Evolutionary conservation across 2,329 filamentous ascomycete species (phyloP), one percentile per base, ranked within the genome.

Genomic region (Aspergillus sp.): DNA sequence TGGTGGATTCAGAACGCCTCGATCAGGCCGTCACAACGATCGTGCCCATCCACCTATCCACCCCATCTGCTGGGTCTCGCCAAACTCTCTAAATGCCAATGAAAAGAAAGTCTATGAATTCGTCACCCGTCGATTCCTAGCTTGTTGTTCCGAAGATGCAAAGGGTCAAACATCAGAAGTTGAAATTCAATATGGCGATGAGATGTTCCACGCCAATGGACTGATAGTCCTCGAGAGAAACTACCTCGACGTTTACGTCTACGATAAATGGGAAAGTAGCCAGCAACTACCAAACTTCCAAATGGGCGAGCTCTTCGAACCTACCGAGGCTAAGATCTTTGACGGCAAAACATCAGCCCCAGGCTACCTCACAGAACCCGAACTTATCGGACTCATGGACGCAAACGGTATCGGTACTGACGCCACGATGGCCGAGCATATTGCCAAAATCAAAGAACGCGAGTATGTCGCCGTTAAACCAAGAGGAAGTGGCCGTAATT

Each of bases 361-460:
- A 0, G 81, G 78, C 19, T 96, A 95, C 62, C 76, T 98, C 28
- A 97, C 93, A 0, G 93, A 98, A 63, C 90, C 93, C 0, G 93
- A 98, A 62, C 75, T 98, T 27, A 95, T 98, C 61, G 86, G 86
- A 3, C 78, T 98, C 8, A 98, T 98, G 93, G 93, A 98, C 69
- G 90, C 89, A 36, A 98, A 98, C 62, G 93, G 93, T 2, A 98
- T 98, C 51, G 93, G 93, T 9, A 98, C 93, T 7, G 93, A 98
- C 70, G 93, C 93, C 6, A 98, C 93, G 1, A 98, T 98, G 93
- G 93, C 93, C 0, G 93, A 98, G 58, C 93, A 98, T 62, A 98
- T 98, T 58, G 83, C 88, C 46, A 98, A 91, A 67, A 95, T 98
- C 57, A 90, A 97, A 66, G 82, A 90, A 46, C 77, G 93, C 47